These are phyloP conservation scores for Periconia sp. DNA, from an alignment of 2,329 filamentous ascomycete genomes.

Conservation along the genomic window DNA sequence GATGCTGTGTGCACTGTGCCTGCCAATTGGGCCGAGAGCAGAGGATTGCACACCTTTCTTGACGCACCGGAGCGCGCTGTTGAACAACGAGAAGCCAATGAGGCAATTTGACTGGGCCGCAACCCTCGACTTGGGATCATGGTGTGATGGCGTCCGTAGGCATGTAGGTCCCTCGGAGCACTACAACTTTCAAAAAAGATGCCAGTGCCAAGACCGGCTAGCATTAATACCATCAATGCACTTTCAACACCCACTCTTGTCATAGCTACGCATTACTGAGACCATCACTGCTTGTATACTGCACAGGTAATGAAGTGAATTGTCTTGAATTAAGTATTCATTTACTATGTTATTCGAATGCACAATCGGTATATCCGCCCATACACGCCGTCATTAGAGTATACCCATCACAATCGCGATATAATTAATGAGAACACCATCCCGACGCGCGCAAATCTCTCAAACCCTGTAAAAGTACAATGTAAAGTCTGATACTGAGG, in stretches of 20 bases:
- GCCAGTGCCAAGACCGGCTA: constrained; percentile 26
- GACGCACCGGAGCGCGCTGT: constrained; percentile 27
- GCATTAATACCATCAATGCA: constrained; percentile 19
- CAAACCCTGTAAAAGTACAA: constrained; percentile 11
- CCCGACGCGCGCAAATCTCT: neutral
- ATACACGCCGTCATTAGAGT: neutral
- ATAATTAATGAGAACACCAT: neutral
- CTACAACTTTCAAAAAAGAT: constrained; percentile 23
- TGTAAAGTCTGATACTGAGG: neutral
- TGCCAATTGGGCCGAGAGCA: constrained; percentile 8
- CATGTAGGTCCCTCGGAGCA: constrained; percentile 12
- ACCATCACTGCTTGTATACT: too few relatives aligned
- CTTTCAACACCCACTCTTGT: neutral
- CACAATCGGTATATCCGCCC: too few relatives aligned
- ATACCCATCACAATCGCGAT: neutral
- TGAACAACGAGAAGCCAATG: constrained; percentile 29
- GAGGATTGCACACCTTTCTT: constrained; percentile 40
- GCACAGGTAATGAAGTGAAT: too few relatives aligned
- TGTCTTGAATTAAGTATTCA: too few relatives aligned
- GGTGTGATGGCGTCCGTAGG: constrained; percentile 38
- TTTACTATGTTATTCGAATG: too few relatives aligned
- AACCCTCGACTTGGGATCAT: constrained; percentile 59
- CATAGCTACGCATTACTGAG: too few relatives aligned
- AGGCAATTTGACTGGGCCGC: constrained; percentile 40
- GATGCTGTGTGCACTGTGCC: constrained; percentile 1